Evolutionary conservation across 345 rosid species (phyloP).

Genomic region (Salix brachista): DNA sequence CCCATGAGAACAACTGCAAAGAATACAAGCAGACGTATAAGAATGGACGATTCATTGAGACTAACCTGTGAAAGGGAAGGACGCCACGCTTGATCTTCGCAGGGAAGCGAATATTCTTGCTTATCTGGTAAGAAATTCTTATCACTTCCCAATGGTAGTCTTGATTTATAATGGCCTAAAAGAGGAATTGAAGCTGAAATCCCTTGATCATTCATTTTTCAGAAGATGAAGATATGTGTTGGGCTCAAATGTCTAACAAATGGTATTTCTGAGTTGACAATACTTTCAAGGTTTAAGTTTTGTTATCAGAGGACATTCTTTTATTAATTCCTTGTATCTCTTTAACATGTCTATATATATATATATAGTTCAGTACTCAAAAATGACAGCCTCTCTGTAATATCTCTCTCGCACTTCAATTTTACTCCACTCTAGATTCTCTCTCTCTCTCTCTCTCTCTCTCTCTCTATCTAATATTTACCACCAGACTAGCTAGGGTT

Average conservation of each 20-base stretch:
- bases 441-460: not conserved
- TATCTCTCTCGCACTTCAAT: no score
- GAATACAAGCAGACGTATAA: not conserved
- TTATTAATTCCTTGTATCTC: not conserved
- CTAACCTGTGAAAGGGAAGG: slow-evolving; percentile 34
- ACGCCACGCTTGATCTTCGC: slow-evolving; percentile 16
- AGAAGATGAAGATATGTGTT: not conserved
- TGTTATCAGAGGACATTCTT: slow-evolving; percentile 13
- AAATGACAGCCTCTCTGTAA: no score
- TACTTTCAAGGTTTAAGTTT: not conserved
- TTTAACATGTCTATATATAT: not conserved
- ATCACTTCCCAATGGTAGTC: not conserved
- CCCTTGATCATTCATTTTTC: slow-evolving; percentile 16
- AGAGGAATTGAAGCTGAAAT: slow-evolving; percentile 27
- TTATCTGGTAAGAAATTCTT: slow-evolving; percentile 7
- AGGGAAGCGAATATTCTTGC: slow-evolving; percentile 4
- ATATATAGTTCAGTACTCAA: no score
- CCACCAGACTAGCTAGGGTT: slow-evolving; percentile 29
- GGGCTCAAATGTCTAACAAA: not conserved
- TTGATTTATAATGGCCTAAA: slow-evolving; percentile 13
- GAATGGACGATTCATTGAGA: not conserved
- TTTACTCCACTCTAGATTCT: not conserved
- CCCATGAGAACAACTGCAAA: not conserved
- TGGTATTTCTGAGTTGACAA: not conserved
- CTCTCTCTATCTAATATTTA: not conserved